Base-by-base conservation (phyloP, 371 early-diverging fungal genomes). In the Mortierella sp. region DNA sequence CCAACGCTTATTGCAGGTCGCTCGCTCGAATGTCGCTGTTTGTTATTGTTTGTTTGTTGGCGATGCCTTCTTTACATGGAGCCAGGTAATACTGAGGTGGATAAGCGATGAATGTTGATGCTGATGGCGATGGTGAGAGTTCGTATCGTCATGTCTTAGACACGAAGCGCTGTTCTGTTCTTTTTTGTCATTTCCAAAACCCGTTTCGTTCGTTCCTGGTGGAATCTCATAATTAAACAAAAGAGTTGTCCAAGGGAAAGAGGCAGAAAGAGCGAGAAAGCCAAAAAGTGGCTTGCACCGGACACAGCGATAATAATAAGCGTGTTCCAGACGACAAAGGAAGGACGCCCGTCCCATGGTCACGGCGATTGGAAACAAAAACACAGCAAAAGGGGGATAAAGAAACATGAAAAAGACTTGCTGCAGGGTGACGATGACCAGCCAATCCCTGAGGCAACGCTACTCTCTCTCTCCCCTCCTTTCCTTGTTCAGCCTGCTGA, bases 121-220 rank as follows among this genome's bases (percentile, higher is more conserved):
- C 11, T 64, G 40, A 37, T 64, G 37, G 34, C 34, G 11, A 19
- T n/a, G 69, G 44, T 13, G 48, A 13, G 13, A 46, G 48, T 46
- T 46, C 48, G 48, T 64, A 64, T 64, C 64, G 21, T 46, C 48
- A 37, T 64, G 64, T 64, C 64, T 64, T 64, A 64, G 64, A 64
- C 64, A 37, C 64, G 37, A 64, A 64, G 64, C 5, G 31, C 19
- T 34, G 5, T 34, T 64, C 10, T 19, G 44, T 6, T 28, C 28
- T n/a, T 44, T 64, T 64, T 37, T 37, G 28, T 46, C 16, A 26
- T 46, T 43, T 26, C 44, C 26, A 43, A 61, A 28, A 26, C 44
- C 46, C 28, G 70, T 43, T n/a, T 26, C 70, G 70, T 46, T 46
- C 46, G 70, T 46, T 46, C 46, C 70, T 70, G 44, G 34, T 64